Conservation (phyloP, 148 eudicot genomes). For the Simmondsia chinensis region DNA sequence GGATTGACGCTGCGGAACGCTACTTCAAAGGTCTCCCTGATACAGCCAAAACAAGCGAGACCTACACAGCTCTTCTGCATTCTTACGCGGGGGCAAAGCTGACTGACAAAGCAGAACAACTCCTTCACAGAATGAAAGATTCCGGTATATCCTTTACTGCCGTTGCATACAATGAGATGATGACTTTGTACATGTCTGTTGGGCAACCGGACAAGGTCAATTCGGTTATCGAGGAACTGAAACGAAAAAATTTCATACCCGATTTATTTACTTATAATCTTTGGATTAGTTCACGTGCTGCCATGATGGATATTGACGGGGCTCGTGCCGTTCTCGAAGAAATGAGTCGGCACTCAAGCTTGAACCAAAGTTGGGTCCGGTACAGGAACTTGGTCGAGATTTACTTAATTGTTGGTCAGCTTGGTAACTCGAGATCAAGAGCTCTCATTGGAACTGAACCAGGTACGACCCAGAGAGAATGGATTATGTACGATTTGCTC, state of each 20-base stretch:
- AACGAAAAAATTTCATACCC: constrained; percentile 47
- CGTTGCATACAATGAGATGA: constrained; percentile 84
- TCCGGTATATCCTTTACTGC: constrained; percentile 52
- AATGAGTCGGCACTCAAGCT: constrained; percentile 42
- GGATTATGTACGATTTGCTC: constrained; percentile 82
- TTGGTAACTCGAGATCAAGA: constrained; percentile 29
- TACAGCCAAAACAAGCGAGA: constrained; percentile 63
- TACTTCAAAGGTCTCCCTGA: constrained; percentile 73
- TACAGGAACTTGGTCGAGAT: constrained; percentile 53
- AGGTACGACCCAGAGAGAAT: constrained; percentile 59
- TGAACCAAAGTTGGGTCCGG: constrained; percentile 57
- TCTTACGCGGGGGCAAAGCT: constrained; percentile 62
- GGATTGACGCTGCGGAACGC: constrained; percentile 88
- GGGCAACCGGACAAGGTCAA: constrained; percentile 87
- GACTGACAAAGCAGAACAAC: constrained; percentile 63
- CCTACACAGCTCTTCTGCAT: constrained; percentile 90
- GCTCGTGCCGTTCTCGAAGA: constrained; percentile 56
- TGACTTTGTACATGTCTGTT: constrained; percentile 86
- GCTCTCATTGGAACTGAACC: constrained; percentile 55
- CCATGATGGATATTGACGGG: constrained; percentile 51
- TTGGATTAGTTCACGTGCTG: constrained; percentile 91
- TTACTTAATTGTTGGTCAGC: constrained; percentile 47
- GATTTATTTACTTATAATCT: constrained; percentile 87
- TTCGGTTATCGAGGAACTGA: constrained; percentile 57
- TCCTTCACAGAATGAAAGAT: constrained; percentile 54